These are phyloP conservation scores for Cordyceps cateniannulata DNA, from an alignment of 2,329 filamentous ascomycete genomes.

Conservation along the genomic window DNA sequence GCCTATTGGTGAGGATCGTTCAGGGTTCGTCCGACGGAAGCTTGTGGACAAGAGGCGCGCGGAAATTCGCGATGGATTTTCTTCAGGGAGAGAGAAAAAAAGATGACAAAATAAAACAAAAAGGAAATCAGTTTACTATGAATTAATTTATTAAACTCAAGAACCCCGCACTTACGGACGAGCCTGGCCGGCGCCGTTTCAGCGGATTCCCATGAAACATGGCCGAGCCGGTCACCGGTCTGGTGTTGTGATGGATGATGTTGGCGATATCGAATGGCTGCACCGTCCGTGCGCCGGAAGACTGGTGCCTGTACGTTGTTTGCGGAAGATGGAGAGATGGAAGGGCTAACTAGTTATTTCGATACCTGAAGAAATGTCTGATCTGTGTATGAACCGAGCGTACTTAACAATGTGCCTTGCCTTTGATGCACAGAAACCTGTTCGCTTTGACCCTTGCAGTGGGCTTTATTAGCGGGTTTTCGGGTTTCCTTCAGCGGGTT, in stretches of 20 bases:
- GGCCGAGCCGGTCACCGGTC: not conserved
- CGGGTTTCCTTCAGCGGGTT: not conserved
- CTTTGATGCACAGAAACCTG: not conserved
- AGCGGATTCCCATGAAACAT: slow-evolving; percentile 7
- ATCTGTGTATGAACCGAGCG: not conserved
- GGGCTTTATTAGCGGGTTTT: not conserved
- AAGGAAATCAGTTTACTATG: not conserved
- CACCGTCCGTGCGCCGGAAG: not conserved
- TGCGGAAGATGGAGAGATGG: not conserved
- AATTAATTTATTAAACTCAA: no score
- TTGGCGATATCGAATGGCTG: not conserved
- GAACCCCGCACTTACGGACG: no score
- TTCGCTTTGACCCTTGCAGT: slow-evolving; percentile 6
- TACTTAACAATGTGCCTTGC: no score
- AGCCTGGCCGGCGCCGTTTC: not conserved
- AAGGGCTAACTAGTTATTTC: not conserved
- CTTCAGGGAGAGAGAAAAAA: not conserved
- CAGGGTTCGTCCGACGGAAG: not conserved
- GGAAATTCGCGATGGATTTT: not conserved
- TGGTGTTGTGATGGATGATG: not conserved
- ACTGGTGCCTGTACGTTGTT: not conserved
- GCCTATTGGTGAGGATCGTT: not conserved
- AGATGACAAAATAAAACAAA: not conserved
- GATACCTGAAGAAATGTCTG: not conserved
- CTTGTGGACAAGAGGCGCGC: not conserved